Conservation (phyloP, 1,284 basidiomycete species). For the Papiliotrema laurentii region DNA sequence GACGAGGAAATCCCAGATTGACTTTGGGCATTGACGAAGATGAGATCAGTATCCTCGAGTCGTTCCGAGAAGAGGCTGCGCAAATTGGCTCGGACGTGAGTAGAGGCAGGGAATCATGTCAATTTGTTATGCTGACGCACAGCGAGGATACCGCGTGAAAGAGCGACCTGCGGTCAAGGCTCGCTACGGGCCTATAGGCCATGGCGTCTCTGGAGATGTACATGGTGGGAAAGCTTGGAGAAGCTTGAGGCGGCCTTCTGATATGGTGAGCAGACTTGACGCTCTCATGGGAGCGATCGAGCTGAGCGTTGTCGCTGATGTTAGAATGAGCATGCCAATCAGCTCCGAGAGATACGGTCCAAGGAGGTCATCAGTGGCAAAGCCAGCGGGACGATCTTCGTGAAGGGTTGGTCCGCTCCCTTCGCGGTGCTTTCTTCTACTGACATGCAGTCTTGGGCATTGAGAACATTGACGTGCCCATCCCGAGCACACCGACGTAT, state of each 20-base stretch:
- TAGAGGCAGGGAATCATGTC: not conserved
- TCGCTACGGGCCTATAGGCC: constrained; percentile 66
- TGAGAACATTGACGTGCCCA: constrained; percentile 64
- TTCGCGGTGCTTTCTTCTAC: not conserved
- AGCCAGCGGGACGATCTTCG: constrained; percentile 85
- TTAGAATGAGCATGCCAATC: constrained; percentile 86
- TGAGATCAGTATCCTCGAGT: constrained; percentile 34
- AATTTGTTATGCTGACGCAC: constrained; percentile 1
- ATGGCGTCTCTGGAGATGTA: constrained; percentile 71
- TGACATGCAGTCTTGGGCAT: constrained; percentile 65
- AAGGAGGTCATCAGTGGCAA: constrained; percentile 68
- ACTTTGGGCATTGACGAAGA: constrained; percentile 42
- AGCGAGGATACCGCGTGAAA: constrained; percentile 61
- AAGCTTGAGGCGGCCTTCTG: constrained; percentile 77
- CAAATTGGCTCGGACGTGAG: constrained; percentile 37
- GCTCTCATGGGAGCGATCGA: not conserved
- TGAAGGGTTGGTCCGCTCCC: constrained; percentile 60
- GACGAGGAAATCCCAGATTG: constrained; percentile 20
- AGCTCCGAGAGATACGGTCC: constrained; percentile 73
- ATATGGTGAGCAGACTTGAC: constrained; percentile 63
- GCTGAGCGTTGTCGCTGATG: not conserved
- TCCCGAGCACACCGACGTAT: constrained; percentile 67
- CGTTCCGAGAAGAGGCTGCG: constrained; percentile 41
- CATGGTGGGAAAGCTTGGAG: constrained; percentile 82
- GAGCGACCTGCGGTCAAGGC: constrained; percentile 72